Conservation (phyloP, 169 alveolate species). For the Eimeria falciformis region DNA sequence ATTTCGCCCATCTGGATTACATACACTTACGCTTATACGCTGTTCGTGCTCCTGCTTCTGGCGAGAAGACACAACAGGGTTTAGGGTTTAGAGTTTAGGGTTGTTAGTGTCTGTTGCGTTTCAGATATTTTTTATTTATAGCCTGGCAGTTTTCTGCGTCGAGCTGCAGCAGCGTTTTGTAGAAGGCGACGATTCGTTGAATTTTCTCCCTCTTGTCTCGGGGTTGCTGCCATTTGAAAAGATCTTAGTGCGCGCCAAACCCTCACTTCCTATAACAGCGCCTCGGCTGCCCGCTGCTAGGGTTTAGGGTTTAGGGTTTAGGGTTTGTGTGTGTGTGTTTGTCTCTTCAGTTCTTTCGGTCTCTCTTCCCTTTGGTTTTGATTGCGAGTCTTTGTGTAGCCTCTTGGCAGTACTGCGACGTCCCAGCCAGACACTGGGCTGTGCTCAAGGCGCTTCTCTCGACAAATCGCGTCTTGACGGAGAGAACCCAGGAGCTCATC, state of each 20-base stretch:
- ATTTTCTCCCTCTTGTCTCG: conserved; percentile 49
- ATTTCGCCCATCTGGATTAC: neutral
- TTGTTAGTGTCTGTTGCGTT: neutral
- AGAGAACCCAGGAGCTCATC: conserved; percentile 47
- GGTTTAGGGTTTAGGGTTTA: neutral
- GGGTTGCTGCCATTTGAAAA: conserved; percentile 43
- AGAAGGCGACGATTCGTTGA: conserved; percentile 57
- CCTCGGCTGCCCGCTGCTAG: neutral
- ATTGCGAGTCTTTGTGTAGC: conserved; percentile 50
- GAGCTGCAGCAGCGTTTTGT: conserved; percentile 63
- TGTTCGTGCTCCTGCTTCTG: neutral
- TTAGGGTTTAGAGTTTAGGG: conserved; percentile 38
- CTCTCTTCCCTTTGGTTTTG: conserved; percentile 60
- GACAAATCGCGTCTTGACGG: conserved; percentile 59
- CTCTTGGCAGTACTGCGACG: conserved; percentile 33
- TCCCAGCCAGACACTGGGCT: conserved; percentile 48
- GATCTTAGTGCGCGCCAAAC: conserved; percentile 6
- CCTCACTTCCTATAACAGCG: neutral
- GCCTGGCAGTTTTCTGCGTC: conserved; percentile 65
- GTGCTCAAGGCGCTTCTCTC: conserved; percentile 55
- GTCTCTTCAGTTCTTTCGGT: conserved; percentile 16
- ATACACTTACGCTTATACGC: neutral
- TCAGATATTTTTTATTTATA: conserved; percentile 51
- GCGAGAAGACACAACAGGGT: neutral
- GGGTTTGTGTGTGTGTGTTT: neutral